These are phyloP conservation scores for Fusarium albosuccineum DNA, from an alignment of 2,329 filamentous ascomycete genomes.

Conservation along the genomic window DNA sequence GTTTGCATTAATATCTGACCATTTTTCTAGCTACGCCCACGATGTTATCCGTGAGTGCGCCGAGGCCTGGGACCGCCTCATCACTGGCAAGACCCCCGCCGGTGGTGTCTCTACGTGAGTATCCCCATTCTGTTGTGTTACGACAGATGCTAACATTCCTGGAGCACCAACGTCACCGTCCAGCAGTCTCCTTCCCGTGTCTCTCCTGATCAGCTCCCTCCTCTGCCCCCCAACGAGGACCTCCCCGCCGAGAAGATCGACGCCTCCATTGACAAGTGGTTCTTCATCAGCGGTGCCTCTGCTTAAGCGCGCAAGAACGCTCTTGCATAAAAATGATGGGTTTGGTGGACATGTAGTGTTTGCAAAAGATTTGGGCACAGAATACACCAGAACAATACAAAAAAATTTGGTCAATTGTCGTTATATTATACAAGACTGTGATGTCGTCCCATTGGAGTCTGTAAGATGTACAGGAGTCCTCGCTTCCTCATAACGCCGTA, in stretches of 20 bases:
- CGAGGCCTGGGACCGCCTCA: slow-evolving; percentile 97
- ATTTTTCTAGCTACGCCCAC: slow-evolving; percentile 78
- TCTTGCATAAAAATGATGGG: slow-evolving; percentile 30
- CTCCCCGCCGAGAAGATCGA: slow-evolving; percentile 90
- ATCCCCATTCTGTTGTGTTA: neutral
- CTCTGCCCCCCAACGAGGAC: slow-evolving; percentile 84
- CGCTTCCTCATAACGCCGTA: slow-evolving; percentile 50
- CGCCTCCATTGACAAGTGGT: slow-evolving; percentile 99
- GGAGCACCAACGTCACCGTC: slow-evolving; percentile 86
- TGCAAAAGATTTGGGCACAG: slow-evolving; percentile 31
- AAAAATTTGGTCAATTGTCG: slow-evolving; percentile 39
- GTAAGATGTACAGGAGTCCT: slow-evolving; percentile 37
- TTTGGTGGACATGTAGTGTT: slow-evolving; percentile 32
- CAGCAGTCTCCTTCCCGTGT: slow-evolving; percentile 79
- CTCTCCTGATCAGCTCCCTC: slow-evolving; percentile 76
- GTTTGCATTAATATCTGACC: slow-evolving; percentile 25
- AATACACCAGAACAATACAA: slow-evolving; percentile 37
- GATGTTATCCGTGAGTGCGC: slow-evolving; percentile 96
- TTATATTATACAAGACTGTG: slow-evolving; percentile 45
- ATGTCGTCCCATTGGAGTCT: slow-evolving; percentile 32
- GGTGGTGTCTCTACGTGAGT: slow-evolving; percentile 87
- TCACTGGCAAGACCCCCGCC: slow-evolving; percentile 86
- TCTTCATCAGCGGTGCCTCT: slow-evolving; percentile 99
- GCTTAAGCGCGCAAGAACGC: slow-evolving; percentile 64
- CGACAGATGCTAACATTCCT: slow-evolving; percentile 46